Evolutionary conservation across 345 rosid species (phyloP).

Genomic region (Ricinus communis): DNA sequence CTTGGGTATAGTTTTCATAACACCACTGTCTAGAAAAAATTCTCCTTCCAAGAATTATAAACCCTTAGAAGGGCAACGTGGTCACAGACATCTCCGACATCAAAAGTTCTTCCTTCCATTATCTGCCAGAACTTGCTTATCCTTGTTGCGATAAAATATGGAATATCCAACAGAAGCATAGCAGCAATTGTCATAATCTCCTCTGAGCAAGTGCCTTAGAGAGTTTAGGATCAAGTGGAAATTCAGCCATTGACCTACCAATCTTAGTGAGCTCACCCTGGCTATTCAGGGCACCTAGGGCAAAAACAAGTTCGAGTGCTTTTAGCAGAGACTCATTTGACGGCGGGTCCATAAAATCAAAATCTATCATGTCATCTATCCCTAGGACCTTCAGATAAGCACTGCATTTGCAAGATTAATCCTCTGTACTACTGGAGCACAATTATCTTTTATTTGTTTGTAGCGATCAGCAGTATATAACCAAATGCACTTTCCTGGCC

Average conservation of each 20-base stretch:
- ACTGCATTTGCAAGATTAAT: conserved; percentile 11
- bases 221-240: conserved; percentile 17
- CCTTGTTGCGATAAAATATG: not conserved
- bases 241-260: conserved; percentile 11
- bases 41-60: not conserved
- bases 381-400: conserved; percentile 9
- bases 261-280: conserved; percentile 4
- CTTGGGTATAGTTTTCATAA: conserved; percentile 14
- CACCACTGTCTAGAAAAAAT: conserved; percentile 1
- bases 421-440: conserved; percentile 10
- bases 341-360: conserved; percentile 23
- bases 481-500: conserved; percentile 87
- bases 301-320: conserved; percentile 8
- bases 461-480: conserved; percentile 81
- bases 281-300: conserved; percentile 6
- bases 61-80: not conserved
- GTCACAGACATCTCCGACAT: not conserved
- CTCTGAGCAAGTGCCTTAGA: conserved; percentile 10
- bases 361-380: conserved; percentile 13
- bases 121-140: not conserved
- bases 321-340: conserved; percentile 6
- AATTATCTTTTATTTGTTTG: conserved; percentile 30
- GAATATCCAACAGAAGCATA: conserved; percentile 13
- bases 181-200: conserved; percentile 19
- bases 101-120: not conserved